These are phyloP conservation scores for Auriscalpium orientale DNA, from an alignment of 768 basidiomycete species.

Conservation along the genomic window DNA sequence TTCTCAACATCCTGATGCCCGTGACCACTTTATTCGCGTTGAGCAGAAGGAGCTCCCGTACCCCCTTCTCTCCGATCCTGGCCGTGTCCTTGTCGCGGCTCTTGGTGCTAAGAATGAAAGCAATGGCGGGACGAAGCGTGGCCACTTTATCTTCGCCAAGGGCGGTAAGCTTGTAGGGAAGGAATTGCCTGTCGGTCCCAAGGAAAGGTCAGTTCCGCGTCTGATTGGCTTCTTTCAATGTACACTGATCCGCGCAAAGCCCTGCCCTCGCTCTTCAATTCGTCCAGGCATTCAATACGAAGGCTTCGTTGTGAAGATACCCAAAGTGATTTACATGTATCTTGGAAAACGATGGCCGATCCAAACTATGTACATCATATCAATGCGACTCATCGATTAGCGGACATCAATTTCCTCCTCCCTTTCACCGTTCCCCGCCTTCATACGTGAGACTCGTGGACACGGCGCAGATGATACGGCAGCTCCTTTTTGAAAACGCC, in stretches of 20 bases:
- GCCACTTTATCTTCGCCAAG: conserved; percentile 90
- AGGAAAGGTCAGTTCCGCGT: conserved; percentile 53
- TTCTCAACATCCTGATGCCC: conserved; percentile 2
- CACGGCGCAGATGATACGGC: too few species aligned
- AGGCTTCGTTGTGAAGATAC: background rate
- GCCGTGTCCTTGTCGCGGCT: conserved; percentile 67
- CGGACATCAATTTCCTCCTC: too few species aligned
- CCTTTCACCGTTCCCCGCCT: too few species aligned
- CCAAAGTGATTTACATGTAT: too few species aligned
- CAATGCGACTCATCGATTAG: too few species aligned
- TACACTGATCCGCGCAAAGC: conserved; percentile 27
- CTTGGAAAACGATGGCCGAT: too few species aligned
- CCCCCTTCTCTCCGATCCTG: conserved; percentile 83
- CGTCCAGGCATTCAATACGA: conserved; percentile 37
- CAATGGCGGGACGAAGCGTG: conserved; percentile 80
- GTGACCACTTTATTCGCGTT: background rate
- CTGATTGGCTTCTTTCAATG: background rate
- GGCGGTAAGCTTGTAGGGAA: conserved; percentile 85
- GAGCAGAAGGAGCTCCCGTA: conserved; percentile 77
- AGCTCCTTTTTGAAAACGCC: too few species aligned
- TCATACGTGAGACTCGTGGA: too few species aligned
- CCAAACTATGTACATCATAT: too few species aligned
- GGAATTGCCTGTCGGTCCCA: conserved; percentile 80
- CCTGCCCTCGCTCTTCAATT: conserved; percentile 60
- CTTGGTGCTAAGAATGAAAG: conserved; percentile 56